These are phyloP conservation scores for Colletotrichum navitas DNA, from an alignment of 2,329 filamentous ascomycete genomes.

Conservation along the genomic window DNA sequence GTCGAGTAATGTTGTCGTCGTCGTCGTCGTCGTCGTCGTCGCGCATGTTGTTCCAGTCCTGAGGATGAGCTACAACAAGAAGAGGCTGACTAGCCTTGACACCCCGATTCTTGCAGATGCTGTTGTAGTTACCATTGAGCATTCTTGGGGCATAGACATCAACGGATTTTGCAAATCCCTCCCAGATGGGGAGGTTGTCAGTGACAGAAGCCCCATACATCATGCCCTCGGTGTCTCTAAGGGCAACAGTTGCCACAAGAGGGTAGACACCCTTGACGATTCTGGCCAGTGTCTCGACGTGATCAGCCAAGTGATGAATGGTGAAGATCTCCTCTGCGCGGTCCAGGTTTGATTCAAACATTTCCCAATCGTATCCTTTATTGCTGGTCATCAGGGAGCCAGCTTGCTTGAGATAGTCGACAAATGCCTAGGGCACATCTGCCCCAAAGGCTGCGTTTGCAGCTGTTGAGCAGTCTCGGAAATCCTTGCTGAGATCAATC, in stretches of 20 bases:
- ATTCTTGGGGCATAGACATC: not conserved
- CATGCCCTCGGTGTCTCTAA: not conserved
- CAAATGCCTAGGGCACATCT: not conserved
- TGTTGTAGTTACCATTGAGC: not conserved
- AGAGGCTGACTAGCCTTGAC: not conserved
- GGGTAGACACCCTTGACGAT: slow-evolving; percentile 3
- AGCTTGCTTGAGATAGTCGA: not conserved
- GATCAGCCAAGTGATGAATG: not conserved
- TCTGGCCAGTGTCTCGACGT: not conserved
- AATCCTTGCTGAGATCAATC: not conserved
- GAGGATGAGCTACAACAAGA: not conserved
- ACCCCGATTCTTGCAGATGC: not conserved
- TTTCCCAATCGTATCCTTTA: not conserved
- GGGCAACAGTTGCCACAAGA: not conserved
- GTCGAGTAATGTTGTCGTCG: no score
- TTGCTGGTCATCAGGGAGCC: not conserved
- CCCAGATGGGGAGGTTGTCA: not conserved
- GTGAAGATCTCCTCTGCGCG: slow-evolving; percentile 9
- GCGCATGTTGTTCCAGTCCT: not conserved
- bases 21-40: no score
- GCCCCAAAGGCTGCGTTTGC: not conserved
- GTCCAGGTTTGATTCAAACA: not conserved
- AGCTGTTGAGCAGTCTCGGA: not conserved
- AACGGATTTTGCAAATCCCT: not conserved
- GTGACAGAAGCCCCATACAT: not conserved